Base-by-base conservation (phyloP, 73 alveolate genomes). In the Paramecium sexaurelia region DNA sequence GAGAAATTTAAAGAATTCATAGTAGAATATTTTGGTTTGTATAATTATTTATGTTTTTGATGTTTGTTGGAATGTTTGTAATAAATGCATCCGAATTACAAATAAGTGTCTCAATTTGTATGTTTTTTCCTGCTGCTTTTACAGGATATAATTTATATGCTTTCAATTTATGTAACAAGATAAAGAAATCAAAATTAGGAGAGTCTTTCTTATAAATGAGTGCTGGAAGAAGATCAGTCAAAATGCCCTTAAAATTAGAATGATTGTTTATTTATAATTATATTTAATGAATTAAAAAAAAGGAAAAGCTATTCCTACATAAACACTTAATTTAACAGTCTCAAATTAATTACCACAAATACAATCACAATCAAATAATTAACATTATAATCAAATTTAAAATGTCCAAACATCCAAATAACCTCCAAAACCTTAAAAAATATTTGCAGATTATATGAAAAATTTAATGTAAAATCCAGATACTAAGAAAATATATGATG, bases 1-100 rank as follows among this genome's bases (percentile, higher is more conserved):
- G 90, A 45, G 73, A 78, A 41, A 13, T 78, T 10, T 11, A 22
- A 78, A 37, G 75, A 45, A 78, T 78, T 10, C 90, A 78, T 78
- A 78, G 71, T 24, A 78, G 90, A 78, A 78, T 78, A 78, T 78
- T 41, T 78, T 78, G 90, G 90, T 78, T 78, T 26, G 73, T 40
- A 6, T 78, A 78, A 47, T 41, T 78, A 27, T 78, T 78, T 45
- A 78, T 78, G 90, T 40, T 78, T 20, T 78, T 78, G 33, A 78
- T 78, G 90, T 78, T 78, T 41, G 90, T 61, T 39, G 90, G 90
- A 19, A 78, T 78, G 90, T 43, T 78, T 24, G 41, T 78, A 11
- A 78, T 78, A 1, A 78, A 78, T 24, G 40, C 71, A 41, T 78
- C 45, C 6, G 7, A 13, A 5, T 24, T 78, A 17, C 35, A n/a